These are phyloP conservation scores for Pythium vanterpoolii DNA, from an alignment of 352 stramenopile genomes.

Conservation along the genomic window DNA sequence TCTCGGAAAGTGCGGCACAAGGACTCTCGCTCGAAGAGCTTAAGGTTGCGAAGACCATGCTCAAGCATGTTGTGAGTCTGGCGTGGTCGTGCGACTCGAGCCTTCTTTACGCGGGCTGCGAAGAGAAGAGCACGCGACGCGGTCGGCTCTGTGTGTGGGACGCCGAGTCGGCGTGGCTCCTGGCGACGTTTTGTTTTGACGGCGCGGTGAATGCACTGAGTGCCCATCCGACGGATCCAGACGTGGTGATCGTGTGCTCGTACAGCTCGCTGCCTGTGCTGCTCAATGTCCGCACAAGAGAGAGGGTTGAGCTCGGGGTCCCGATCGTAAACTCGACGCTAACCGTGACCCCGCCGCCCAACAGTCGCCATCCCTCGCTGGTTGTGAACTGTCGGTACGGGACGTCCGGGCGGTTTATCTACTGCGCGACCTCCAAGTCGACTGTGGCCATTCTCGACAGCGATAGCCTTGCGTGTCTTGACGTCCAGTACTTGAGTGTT, in stretches of 20 bases:
- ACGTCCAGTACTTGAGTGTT: conserved; percentile 44
- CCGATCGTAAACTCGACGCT: conserved; percentile 52
- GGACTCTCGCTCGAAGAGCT: conserved; percentile 47
- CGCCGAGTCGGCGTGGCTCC: conserved; percentile 48
- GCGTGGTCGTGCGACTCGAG: conserved; percentile 66
- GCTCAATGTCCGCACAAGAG: conserved; percentile 41
- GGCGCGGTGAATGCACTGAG: conserved; percentile 50
- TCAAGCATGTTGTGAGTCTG: conserved; percentile 65
- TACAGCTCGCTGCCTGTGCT: conserved; percentile 56
- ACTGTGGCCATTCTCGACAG: conserved; percentile 58
- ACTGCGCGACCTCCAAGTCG: conserved; percentile 66
- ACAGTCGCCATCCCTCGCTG: conserved; percentile 51
- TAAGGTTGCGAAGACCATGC: conserved; percentile 38
- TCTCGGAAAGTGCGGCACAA: conserved; percentile 8
- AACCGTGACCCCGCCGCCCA: conserved; percentile 44
- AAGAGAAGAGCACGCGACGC: conserved; percentile 57
- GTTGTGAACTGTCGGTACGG: conserved; percentile 53
- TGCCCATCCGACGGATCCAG: conserved; percentile 49
- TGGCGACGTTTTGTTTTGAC: conserved; percentile 59
- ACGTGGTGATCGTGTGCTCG: conserved; percentile 54
- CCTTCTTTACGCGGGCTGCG: conserved; percentile 59
- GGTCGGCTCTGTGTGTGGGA: conserved; percentile 69
- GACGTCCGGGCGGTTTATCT: conserved; percentile 50
- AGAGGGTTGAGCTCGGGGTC: conserved; percentile 27
- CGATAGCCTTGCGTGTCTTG: conserved; percentile 41